Evolutionary conservation across 75 land plant genomes (phyloP), one percentile per base, ranked within the genome.

Genomic region (Pinus taeda): DNA sequence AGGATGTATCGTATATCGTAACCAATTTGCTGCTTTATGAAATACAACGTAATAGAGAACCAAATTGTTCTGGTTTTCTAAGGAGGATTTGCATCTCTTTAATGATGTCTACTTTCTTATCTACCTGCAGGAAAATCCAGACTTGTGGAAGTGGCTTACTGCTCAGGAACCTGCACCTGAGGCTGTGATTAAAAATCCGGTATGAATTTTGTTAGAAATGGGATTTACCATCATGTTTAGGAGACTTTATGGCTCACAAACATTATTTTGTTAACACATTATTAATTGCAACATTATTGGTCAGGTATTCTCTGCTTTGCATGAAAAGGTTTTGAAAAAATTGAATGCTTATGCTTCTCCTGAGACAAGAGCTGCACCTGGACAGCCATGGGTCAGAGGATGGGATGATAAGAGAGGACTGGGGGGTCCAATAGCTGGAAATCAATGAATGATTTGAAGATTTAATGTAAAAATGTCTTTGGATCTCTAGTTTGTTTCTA

Each of bases 301-400:
- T 6, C 73, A 93, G 95, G 93, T 90, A 4, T 96, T 96, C 67
- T 57, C 73, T 56, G 94, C 89, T 22, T 73, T 96, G 56, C 87
- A 79, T 57, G 77, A 81, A 11, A 90, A 90, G 76, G 87, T 96
- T 14, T 76, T 83, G 81, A 75, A 75, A 30, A 92, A 90, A 66
- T 80, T 93, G 63, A 71, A 82, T 55, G 79, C 65, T 39, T 82
- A 88, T 82, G n/a, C 98, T 59, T 78, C 92, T 37, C 90, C 95
- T n/a, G 88, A 88, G 60, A 96, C 95, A 55, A 86, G 98, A 45
- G 89, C 98, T 39, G 77, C 24, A 11, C 95, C 92, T 37, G 98
- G 98, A 15, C 82, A 93, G 70, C 91, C 94, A 63, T 95, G 98
- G 98, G 98, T 95, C 3, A 89, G 98, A 67, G 98, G 98, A 45